A percentile compares a stretch with the other conserved stretches of the same genome.
Evolutionary conservation across 148 eudicot species (phyloP).

Genomic region (Cornus kousa): DNA sequence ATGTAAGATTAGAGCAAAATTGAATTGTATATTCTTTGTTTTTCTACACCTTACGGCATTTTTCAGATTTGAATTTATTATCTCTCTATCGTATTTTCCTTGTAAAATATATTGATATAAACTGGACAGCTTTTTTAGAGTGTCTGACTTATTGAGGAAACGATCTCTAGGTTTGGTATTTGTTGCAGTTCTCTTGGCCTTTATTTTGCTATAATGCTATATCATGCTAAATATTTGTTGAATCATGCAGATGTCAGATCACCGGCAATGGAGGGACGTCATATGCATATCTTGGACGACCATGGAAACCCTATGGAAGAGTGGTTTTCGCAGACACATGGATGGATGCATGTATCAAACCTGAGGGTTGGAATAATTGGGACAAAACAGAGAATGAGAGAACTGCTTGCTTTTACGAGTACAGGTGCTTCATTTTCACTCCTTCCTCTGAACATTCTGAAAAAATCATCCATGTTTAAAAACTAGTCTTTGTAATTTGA

Average conservation of each 20-base stretch:
- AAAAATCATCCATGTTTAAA: neutral
- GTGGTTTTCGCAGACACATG: slow-evolving; percentile 85
- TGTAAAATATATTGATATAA: neutral
- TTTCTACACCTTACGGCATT: too few species aligned
- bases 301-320: slow-evolving; percentile 97
- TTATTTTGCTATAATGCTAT: neutral
- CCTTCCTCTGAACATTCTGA: neutral
- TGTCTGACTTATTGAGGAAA: neutral
- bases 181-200: neutral
- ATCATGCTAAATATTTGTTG: neutral
- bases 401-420: slow-evolving; percentile 95
- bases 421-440: slow-evolving; percentile 46
- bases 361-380: slow-evolving; percentile 93
- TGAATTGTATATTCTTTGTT: neutral
- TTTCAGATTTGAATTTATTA: neutral
- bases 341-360: slow-evolving; percentile 80
- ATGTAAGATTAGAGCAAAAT: too few species aligned
- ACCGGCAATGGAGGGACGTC: slow-evolving; percentile 78
- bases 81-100: neutral
- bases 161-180: neutral
- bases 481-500: neutral
- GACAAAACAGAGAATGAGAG: slow-evolving; percentile 90
- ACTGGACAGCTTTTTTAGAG: neutral
- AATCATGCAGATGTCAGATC: slow-evolving; percentile 69
- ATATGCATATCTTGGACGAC: slow-evolving; percentile 82